Base-by-base conservation (phyloP, 441 rosid genomes). In the California macrophylla region DNA sequence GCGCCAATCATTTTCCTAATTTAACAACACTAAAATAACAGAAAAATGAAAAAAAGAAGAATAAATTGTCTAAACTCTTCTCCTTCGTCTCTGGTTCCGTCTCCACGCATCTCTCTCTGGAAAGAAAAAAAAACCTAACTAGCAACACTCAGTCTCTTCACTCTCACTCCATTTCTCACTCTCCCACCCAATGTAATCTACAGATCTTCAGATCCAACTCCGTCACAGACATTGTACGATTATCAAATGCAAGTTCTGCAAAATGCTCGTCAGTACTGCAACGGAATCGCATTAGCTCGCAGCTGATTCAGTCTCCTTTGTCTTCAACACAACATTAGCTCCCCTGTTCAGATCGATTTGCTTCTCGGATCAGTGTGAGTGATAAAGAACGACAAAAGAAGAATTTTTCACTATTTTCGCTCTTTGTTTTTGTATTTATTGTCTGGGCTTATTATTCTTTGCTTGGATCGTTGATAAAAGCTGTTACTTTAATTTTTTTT, bases 381-480 rank as follows among this genome's bases (percentile, higher is more conserved):
- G 20, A 15, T 16, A 15, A 47, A 47, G 54, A 45, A 1, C 50
- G 10, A 42, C 50, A 42, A 42, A 10, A 42, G 50, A 6, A 42
- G 16, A 42, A 12, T 1, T 45, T 45, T 13, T 15, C 16, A 0
- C 6, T 3, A 2, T 45, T 45, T 13, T 2, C 16, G 0, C 6
- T 3, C 18, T 45, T 45, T 12, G 2, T 45, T 45, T 40, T 13
- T 13, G 52, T 12, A 45, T 45, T 45, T 15, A 45, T 15, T 1
- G 16, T 45, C 4, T 45, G 52, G 52, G 52, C 64, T 64, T 16
- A 2, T 68, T 67, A 68, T 76, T 71, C 75, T 25, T 76, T 76
- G 13, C 72, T 32, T 76, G 62, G 56, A 67, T 60, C 68, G 42
- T 40, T 40, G 58, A 63, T 50, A 8, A 61, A 71, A 50, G 58